Evolutionary conservation across 83 land plant genomes (phyloP), one percentile per base, ranked within the genome.

Genomic region (Diphasiastrum complanatum): DNA sequence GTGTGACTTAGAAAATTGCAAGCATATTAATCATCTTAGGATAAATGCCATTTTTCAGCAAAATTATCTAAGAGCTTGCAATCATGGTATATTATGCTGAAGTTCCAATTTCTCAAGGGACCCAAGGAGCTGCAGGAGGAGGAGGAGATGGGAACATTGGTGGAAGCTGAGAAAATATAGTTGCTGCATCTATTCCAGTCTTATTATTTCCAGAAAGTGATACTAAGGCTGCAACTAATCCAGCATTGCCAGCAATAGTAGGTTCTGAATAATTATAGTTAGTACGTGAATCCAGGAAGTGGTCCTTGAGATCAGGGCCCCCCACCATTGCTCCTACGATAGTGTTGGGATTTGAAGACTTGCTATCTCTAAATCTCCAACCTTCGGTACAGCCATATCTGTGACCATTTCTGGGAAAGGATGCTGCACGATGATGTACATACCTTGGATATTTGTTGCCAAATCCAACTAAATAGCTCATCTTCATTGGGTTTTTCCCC

Each of bases 401-500:
- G 26, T 30, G 34, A 5, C 29, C 29, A 27, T 32, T 32, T 35
- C 59, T n/a, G n/a, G n/a, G n/a, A n/a, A n/a, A n/a, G n/a, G n/a
- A n/a, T n/a, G n/a, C n/a, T n/a, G n/a, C n/a, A 11, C 59, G 30
- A 27, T 55, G 59, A 27, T 55, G 59, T 32, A 55, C 59, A 6
- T 55, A 35, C 34, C 31, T 55, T 16, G 59, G 59, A 55, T 55
- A 55, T 16, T 55, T 55, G 18, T 55, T 30, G 34, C 59, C 35
- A 27, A 20, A 55, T 55, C 59, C 59, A 1, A 55, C 53, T 0
- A 50, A 31, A 27, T 55, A 55, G 35, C 59, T 55, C 59, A 55
- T 55, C 59, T 55, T 55, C 59, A 24, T 11, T 16, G 59, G 59
- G 59, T n/a, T n/a, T n/a, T n/a, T n/a, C n/a, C n/a, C n/a, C n/a